Base-by-base conservation (phyloP, 176 grass and related monocot species). In the Triticum timopheevii region DNA sequence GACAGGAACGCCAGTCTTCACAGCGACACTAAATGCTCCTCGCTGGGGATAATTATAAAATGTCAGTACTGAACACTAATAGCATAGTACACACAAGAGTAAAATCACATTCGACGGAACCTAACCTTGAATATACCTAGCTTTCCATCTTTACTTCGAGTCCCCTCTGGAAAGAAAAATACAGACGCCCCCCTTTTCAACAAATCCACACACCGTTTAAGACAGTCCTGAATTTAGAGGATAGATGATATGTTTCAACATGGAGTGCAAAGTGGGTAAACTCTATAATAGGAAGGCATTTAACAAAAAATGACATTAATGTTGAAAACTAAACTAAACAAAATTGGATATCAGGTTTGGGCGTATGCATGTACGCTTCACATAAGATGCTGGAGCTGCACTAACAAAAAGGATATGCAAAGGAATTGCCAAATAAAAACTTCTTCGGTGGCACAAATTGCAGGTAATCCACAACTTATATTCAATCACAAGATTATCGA, bases 141-240 rank as follows among this genome's bases (percentile, higher is more conserved):
- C 42, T 91, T 95, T 78, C 96, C 96, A 92, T 98, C 96, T 87
- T 88, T 98, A 71, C 93, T 95, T 75, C 93, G 79, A 82, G 93
- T 98, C 13, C 93, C 96, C 78, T 98, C 96, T 7, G 96, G 96
- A 94, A 98, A 98, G 92, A 98, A 95, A 89, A 94, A 95, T 82
- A 98, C 96, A 64, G 96, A 95, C 40, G 90, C 90, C 28, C 93
- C 96, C 81, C 89, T 95, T 38, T 78, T 89, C 10, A 95, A 76
- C 86, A 94, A 86, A 84, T 94, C 88, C 30, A 98, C 86, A 30
- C 96, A 98, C 17, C 93, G 86, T 86, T 94, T 98, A 28, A 98
- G 82, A 88, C 96, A 98, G 42, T 98, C 96, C 96, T 98, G 82
- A 31, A 89, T 70, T 76, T 62, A 82, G 27, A 85, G 49, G 52